Base-by-base conservation (phyloP, 768 basidiomycete genomes). In the Ramaria sp. region DNA sequence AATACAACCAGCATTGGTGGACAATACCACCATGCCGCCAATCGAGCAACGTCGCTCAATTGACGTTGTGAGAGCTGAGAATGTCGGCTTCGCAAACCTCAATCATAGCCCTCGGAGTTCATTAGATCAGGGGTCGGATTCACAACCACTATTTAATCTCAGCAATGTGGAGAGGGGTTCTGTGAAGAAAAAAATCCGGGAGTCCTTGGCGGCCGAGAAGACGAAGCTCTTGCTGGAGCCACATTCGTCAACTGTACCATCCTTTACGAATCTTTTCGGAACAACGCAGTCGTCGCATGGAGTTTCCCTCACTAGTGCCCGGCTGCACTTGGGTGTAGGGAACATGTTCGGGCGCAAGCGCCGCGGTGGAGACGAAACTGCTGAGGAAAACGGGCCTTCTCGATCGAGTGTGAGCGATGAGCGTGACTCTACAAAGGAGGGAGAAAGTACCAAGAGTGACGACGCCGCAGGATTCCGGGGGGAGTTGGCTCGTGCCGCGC, bases 351-450 rank as follows among this genome's bases (percentile, higher is more conserved):
- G 28, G 25, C 47, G 30, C 12, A 32, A 30, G 15, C 42, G 41
- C n/a, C 22, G 45, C 8, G 25, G 43, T 39, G 32, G 53, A 34
- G 53, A 55, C 12, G 53, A 55, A 36, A 30, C 28, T 9, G n/a
- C 36, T 13, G 30, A 20, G 5, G 34, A 30, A 7, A 32, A 50
- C 20, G 18, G 16, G 16, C 18, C 16, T 15, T 55, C 53, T 47
- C 42, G 41, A 12, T 55, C 53, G 25, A 55, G 53, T 37, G 32
- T 55, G 9, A 55, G 53, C 15, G 53, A 55, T 22, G 53, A 47
- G 22, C 41, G 34, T 47, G 53, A 55, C 39, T 55, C 53, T 5
- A 28, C 18, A 15, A 37, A 16, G 30, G 48, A 50, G 16, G 48
- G 32, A n/a, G 30, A 34, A 18, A 32, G 32, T n/a, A 50, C 32